These are phyloP conservation scores for Nicotiana noctiflora DNA, from an alignment of 257 asterid species.

Conservation along the genomic window DNA sequence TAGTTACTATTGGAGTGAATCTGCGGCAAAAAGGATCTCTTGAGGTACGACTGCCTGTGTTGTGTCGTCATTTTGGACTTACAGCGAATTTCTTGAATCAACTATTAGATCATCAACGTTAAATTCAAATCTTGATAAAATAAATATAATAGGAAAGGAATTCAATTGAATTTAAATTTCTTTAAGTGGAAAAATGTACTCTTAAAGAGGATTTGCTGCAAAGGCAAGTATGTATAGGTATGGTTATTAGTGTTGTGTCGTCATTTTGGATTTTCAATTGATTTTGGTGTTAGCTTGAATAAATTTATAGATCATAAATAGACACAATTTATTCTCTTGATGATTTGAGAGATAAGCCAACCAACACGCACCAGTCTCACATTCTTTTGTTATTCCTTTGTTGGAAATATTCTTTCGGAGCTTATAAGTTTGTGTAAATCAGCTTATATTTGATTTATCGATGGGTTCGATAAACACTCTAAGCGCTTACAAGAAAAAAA, in stretches of 20 bases:
- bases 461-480: too few species aligned
- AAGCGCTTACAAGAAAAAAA: too few species aligned
- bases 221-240: neutral
- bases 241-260: neutral
- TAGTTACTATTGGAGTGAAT: neutral
- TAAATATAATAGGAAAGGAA: neutral
- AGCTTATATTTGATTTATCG: too few species aligned
- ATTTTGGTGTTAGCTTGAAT: neutral
- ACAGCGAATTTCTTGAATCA: too few species aligned
- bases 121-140: neutral
- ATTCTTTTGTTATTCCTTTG: neutral
- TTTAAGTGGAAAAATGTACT: neutral
- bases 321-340: neutral
- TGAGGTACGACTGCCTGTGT: neutral
- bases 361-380: neutral
- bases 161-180: neutral
- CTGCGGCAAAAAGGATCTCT: neutral
- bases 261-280: neutral
- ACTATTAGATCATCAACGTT: too few species aligned
- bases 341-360: neutral
- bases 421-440: too few species aligned
- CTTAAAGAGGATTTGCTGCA: neutral
- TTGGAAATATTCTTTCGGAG: neutral
- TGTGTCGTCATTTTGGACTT: too few species aligned
- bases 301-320: neutral